phyloP scores from a whole-genome alignment of 2,329 filamentous ascomycete species.

The Colletotrichum lini region DNA sequence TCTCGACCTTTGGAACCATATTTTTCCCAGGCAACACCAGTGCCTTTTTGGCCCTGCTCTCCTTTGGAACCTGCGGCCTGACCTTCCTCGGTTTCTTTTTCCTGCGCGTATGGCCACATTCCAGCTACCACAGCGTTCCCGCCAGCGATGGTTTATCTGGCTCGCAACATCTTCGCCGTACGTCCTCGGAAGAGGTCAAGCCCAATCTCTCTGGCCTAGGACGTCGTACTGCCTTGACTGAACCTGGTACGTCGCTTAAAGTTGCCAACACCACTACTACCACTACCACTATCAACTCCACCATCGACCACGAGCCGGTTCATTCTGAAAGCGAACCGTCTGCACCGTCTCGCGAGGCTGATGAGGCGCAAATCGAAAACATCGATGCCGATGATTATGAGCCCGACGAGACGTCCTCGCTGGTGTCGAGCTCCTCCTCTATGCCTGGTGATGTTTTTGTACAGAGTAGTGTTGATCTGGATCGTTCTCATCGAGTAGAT shows the following conservation, averaged over 20 bases:
- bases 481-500: slow-evolving; percentile 87
- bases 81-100: slow-evolving; percentile 88
- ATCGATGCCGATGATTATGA: slow-evolving; percentile 52
- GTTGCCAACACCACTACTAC: slow-evolving; percentile 46
- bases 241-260: slow-evolving; percentile 76
- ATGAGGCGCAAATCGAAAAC: slow-evolving; percentile 48
- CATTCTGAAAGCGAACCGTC: slow-evolving; percentile 24
- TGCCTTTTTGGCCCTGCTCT: slow-evolving; percentile 84
- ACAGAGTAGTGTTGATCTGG: slow-evolving; percentile 76
- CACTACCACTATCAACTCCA: slow-evolving; percentile 46
- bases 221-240: slow-evolving; percentile 57
- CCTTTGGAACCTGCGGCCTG: slow-evolving; percentile 83
- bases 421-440: slow-evolving; percentile 77
- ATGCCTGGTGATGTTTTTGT: slow-evolving; percentile 65
- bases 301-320: slow-evolving; percentile 40
- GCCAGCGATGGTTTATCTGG: slow-evolving; percentile 45
- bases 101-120: slow-evolving; percentile 78
- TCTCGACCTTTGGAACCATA: slow-evolving; percentile 83
- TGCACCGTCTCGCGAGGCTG: slow-evolving; percentile 38
- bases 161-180: slow-evolving; percentile 56
- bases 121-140: slow-evolving; percentile 72
- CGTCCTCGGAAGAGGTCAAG: slow-evolving; percentile 60
- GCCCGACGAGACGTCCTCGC: slow-evolving; percentile 83
- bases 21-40: slow-evolving; percentile 88
- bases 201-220: slow-evolving; percentile 56